phyloP scores from a whole-genome alignment of 306 rosid species.

The Coriaria nepalensis region DNA sequence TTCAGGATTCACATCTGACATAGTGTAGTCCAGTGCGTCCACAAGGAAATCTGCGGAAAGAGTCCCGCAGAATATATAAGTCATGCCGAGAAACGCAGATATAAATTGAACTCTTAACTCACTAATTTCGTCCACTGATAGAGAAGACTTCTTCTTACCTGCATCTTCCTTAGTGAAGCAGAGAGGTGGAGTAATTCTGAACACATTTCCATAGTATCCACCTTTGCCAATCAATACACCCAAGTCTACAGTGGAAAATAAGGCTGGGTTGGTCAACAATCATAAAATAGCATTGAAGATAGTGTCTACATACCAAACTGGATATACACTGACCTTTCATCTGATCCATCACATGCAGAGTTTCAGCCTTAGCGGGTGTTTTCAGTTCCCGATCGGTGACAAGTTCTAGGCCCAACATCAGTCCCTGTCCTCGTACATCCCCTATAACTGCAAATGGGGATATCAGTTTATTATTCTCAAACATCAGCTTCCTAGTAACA shows the following conservation, averaged over 20 bases:
- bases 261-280: background rate
- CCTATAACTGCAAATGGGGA: slow-evolving; percentile 44
- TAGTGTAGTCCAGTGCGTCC: slow-evolving; percentile 59
- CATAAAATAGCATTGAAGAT: too few relatives aligned
- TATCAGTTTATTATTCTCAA: too few relatives aligned
- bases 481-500: too few relatives aligned
- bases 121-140: background rate
- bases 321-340: slow-evolving; percentile 49
- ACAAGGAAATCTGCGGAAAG: slow-evolving; percentile 61
- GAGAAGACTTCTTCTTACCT: slow-evolving; percentile 24
- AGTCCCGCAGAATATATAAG: background rate
- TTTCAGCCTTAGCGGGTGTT: slow-evolving; percentile 81
- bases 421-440: slow-evolving; percentile 81
- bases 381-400: slow-evolving; percentile 59
- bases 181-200: slow-evolving; percentile 84
- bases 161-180: slow-evolving; percentile 89
- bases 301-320: too few relatives aligned
- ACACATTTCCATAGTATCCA: slow-evolving; percentile 79
- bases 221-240: slow-evolving; percentile 86
- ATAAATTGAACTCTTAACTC: background rate
- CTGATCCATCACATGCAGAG: slow-evolving; percentile 54
- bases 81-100: background rate
- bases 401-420: slow-evolving; percentile 88
- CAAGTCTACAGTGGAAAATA: slow-evolving; percentile 29
- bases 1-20: slow-evolving; percentile 42